Evolutionary conservation across 768 basidiomycete genomes (phyloP).

Genomic region (Phylloporus rhodoxanthus): DNA sequence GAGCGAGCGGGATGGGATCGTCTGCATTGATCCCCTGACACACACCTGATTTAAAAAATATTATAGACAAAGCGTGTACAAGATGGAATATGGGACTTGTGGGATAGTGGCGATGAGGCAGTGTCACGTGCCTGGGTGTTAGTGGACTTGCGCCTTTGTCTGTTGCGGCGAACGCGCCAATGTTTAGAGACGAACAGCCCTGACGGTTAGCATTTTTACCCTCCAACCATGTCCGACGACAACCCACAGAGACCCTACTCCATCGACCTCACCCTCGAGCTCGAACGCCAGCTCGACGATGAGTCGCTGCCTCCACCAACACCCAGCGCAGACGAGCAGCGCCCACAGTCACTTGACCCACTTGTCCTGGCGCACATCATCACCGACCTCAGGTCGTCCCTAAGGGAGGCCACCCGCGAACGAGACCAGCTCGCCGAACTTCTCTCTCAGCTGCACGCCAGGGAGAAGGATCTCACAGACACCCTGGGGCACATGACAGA

Average conservation of each 20-base stretch:
- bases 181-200: background rate
- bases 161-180: constrained; percentile 8
- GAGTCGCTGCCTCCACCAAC: constrained; percentile 53
- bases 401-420: constrained; percentile 61
- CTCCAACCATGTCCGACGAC: constrained; percentile 29
- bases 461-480: constrained; percentile 58
- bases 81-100: constrained; percentile 1
- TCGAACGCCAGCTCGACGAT: constrained; percentile 68
- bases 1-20: constrained; percentile 86
- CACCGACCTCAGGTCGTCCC: constrained; percentile 60
- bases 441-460: constrained; percentile 43
- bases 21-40: constrained; percentile 83
- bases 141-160: background rate
- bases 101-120: constrained; percentile 2
- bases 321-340: constrained; percentile 25
- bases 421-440: constrained; percentile 59
- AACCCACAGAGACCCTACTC: constrained; percentile 36
- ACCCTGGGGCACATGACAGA: constrained; percentile 61
- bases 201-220: background rate
- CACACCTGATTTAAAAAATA: constrained; percentile 38
- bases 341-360: constrained; percentile 59
- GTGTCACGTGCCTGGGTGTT: background rate
- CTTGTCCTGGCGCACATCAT: constrained; percentile 73
- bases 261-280: constrained; percentile 74
- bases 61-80: constrained; percentile 6